Conservation (phyloP, 2,329 filamentous ascomycete genomes). For the Pestalotiopsis sp. region DNA sequence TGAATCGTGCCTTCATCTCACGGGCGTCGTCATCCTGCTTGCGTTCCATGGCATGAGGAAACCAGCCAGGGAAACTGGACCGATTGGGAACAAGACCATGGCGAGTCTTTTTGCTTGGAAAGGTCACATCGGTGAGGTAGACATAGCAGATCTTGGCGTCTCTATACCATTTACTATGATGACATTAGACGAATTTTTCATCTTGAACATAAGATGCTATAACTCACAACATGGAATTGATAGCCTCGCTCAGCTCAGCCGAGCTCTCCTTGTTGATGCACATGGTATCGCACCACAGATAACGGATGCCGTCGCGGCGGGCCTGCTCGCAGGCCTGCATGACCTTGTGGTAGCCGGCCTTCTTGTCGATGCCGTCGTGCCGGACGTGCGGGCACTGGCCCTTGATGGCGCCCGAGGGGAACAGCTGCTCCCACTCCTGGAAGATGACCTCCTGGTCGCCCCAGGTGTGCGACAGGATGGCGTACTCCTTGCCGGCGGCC, state of each 20-base stretch:
- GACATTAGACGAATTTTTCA: slow-evolving; percentile 21
- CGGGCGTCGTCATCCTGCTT: slow-evolving; percentile 2
- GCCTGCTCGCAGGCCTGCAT: slow-evolving; percentile 32
- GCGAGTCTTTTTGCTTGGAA: background rate
- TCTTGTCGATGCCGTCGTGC: slow-evolving; percentile 9
- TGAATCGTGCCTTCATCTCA: slow-evolving; percentile 9
- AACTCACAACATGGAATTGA: slow-evolving; percentile 37
- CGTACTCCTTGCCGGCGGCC: slow-evolving; percentile 26
- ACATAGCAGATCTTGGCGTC: slow-evolving; percentile 34
- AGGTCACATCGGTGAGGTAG: slow-evolving; percentile 31
- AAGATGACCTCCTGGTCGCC: slow-evolving; percentile 35
- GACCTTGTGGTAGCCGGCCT: slow-evolving; percentile 37
- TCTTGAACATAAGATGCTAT: slow-evolving; percentile 19
- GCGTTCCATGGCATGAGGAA: background rate
- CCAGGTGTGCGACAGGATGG: slow-evolving; percentile 44
- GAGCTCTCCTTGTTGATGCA: slow-evolving; percentile 39
- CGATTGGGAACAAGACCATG: background rate
- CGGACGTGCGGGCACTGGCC: slow-evolving; percentile 5
- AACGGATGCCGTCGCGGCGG: slow-evolving; percentile 23
- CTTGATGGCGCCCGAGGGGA: slow-evolving; percentile 20
- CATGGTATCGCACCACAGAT: slow-evolving; percentile 39
- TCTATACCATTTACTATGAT: slow-evolving; percentile 1
- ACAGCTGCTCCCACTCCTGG: slow-evolving; percentile 28
- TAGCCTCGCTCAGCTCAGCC: slow-evolving; percentile 36
- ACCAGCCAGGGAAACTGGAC: background rate